Conservation (phyloP, 1,284 basidiomycete species). For the Trametes hirsuta region DNA sequence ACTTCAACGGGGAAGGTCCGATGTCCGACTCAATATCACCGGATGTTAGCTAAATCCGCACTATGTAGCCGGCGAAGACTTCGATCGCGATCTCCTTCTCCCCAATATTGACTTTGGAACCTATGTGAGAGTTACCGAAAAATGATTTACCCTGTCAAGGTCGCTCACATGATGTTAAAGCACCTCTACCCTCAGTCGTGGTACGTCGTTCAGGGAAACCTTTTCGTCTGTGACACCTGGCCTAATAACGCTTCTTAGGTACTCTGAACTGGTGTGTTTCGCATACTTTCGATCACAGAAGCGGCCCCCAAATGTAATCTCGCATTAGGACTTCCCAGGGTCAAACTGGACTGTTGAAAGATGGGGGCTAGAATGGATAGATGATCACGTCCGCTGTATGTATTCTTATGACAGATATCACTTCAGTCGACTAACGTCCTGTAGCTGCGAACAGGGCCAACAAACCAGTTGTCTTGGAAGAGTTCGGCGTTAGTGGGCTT, state of each 20-base stretch:
- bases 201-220: conserved; percentile 30
- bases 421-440: neutral
- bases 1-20: conserved; percentile 57
- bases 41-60: neutral
- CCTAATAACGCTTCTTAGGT: conserved; percentile 22
- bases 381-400: conserved; percentile 48
- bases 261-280: conserved; percentile 35
- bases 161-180: conserved; percentile 31
- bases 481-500: conserved; percentile 52
- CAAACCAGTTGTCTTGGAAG: conserved; percentile 59
- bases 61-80: conserved; percentile 53
- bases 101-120: conserved; percentile 60
- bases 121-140: conserved; percentile 42
- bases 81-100: conserved; percentile 50
- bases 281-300: neutral
- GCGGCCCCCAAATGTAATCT: neutral
- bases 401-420: neutral
- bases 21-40: neutral
- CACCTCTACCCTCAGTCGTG: conserved; percentile 58
- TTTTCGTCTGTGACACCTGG: neutral
- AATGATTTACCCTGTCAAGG: neutral
- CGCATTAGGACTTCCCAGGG: conserved; percentile 47
- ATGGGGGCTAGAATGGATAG: conserved; percentile 60
- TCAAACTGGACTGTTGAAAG: conserved; percentile 51
- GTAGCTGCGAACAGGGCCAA: conserved; percentile 50